Percentiles rank a stretch among this genome's conserved stretches.
phyloP scores from a whole-genome alignment of 345 rosid species.

The Diplotaxis tenuifolia region DNA sequence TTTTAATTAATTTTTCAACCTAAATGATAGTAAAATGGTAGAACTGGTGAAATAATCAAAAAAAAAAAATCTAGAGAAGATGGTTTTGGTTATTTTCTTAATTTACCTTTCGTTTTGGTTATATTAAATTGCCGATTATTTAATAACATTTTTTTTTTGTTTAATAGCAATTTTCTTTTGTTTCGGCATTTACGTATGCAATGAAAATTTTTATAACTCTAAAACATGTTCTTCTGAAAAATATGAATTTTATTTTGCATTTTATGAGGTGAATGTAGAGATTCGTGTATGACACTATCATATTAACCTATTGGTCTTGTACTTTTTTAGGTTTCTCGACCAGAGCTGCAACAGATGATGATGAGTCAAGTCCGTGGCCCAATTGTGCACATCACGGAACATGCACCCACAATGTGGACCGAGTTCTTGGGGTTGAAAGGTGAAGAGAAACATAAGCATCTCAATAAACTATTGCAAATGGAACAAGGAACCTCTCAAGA shows the following conservation, averaged over 20 bases:
- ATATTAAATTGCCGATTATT: neutral
- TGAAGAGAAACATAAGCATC: slow-evolving; percentile 50
- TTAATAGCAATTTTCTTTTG: neutral
- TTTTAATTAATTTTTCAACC: too few species aligned
- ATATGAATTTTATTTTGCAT: neutral
- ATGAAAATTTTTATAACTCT: neutral
- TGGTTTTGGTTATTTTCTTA: too few species aligned
- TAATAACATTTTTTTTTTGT: too few species aligned
- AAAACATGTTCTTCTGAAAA: neutral
- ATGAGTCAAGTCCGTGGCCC: slow-evolving; percentile 51
- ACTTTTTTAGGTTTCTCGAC: slow-evolving; percentile 49
- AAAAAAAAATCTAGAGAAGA: too few species aligned
- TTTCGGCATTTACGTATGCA: neutral
- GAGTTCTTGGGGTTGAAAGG: slow-evolving; percentile 49
- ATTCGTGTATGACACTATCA: too few species aligned
- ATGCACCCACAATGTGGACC: slow-evolving; percentile 50
- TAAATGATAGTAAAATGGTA: too few species aligned
- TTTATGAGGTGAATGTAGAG: neutral
- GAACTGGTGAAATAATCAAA: too few species aligned
- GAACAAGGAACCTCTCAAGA: slow-evolving; percentile 32
- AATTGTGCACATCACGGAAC: slow-evolving; percentile 51
- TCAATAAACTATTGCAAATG: slow-evolving; percentile 49
- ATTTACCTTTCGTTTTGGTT: too few species aligned
- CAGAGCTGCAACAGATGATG: slow-evolving; percentile 46
- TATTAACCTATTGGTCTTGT: neutral